Base-by-base conservation (phyloP, 78 protist genomes). In the Trichosphaerium sp. region DNA sequence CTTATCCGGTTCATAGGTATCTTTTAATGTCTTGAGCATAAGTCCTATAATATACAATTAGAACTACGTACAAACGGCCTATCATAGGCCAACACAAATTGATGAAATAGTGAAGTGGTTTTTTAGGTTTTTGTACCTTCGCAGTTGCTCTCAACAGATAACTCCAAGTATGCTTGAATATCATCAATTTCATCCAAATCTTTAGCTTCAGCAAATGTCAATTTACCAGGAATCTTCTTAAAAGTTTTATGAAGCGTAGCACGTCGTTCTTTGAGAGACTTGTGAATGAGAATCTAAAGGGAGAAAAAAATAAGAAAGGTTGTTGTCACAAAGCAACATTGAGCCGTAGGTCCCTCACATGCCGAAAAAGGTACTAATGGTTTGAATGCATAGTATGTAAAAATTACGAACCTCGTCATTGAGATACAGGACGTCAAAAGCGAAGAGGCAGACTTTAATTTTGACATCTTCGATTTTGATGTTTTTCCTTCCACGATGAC, bases 21-120 rank as follows among this genome's bases (percentile, higher is more conserved):
- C 83, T n/a, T 85, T 83, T 41, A 88, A 78, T 11, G 96, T 75
- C 71, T 94, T 93, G 65, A 93, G 89, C 98, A 97, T 93, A 29
- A 97, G 85, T 7, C 99, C n/a, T n/a, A n/a, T n/a, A n/a, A n/a
- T n/a, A n/a, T n/a, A n/a, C n/a, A n/a, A n/a, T n/a, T n/a, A n/a
- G n/a, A n/a, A n/a, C n/a, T n/a, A n/a, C n/a, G n/a, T n/a, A n/a
- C n/a, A n/a, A n/a, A n/a, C n/a, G n/a, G n/a, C n/a, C n/a, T n/a
- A n/a, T n/a, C n/a, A n/a, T n/a, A n/a, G n/a, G n/a, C n/a, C n/a
- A n/a, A n/a, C n/a, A n/a, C n/a, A n/a, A n/a, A n/a, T n/a, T n/a
- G n/a, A n/a, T n/a, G n/a, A n/a, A n/a, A n/a, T n/a, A n/a, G n/a
- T n/a, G n/a, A n/a, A n/a, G n/a, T n/a, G n/a, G n/a, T n/a, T n/a